These are phyloP conservation scores for Phytopythium kandeliae DNA, from an alignment of 352 stramenopile genomes.

Conservation along the genomic window DNA sequence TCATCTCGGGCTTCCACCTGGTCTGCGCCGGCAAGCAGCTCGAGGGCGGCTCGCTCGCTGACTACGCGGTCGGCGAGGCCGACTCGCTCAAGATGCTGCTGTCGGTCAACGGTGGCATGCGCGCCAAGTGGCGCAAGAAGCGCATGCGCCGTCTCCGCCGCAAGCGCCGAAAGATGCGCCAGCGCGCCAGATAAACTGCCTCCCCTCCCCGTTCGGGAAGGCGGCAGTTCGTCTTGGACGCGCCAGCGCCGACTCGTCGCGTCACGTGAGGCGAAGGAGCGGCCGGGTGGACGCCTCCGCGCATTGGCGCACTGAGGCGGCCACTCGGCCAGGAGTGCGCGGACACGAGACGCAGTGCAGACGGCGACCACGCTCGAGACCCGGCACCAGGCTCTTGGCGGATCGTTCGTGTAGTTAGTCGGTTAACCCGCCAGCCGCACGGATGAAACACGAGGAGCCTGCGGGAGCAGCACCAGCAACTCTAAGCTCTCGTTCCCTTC, in stretches of 20 bases:
- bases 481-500: not conserved
- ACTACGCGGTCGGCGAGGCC: conserved; percentile 90
- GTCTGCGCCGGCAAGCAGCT: conserved; percentile 82
- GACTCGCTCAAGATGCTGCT: conserved; percentile 91
- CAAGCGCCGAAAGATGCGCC: conserved; percentile 99
- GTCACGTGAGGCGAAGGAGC: not conserved
- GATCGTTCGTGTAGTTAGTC: not conserved
- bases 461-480: conserved; percentile 4
- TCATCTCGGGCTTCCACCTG: conserved; percentile 92
- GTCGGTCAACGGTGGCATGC: conserved; percentile 92
- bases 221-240: conserved; percentile 4
- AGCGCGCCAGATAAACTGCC: conserved; percentile 95
- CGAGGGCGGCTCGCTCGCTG: conserved; percentile 81
- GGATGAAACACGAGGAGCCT: not conserved
- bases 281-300: not conserved
- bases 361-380: conserved; percentile 3
- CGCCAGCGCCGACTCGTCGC: conserved; percentile 1
- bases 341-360: not conserved
- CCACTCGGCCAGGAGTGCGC: not conserved
- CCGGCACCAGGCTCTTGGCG: not conserved
- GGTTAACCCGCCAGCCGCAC: not conserved
- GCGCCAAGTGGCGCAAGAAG: conserved; percentile 98
- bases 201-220: not conserved
- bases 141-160: conserved; percentile 96
- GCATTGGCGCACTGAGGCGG: not conserved